Evolutionary conservation across 2,329 filamentous ascomycete genomes (phyloP), one percentile per base, ranked within the genome.

Genomic region (Verticillium zaregamsianum): DNA sequence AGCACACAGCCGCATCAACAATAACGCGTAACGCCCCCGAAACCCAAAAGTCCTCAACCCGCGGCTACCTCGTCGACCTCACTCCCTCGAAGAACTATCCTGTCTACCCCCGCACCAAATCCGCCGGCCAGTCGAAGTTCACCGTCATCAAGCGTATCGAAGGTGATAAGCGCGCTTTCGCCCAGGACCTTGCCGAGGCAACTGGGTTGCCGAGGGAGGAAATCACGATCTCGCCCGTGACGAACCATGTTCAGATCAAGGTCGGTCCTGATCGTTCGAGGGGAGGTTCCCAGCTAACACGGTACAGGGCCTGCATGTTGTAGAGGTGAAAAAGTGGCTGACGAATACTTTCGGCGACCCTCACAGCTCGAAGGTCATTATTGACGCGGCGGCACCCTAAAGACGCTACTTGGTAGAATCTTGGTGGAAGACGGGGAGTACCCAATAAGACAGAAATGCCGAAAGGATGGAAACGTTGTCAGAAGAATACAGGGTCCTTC

Each of bases 91-190:
- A 87, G 57, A 86, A 92, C 66, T 79, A 95, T 3, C 87, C 92
- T 28, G 84, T 98, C 55, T 99, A 98, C 77, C 80, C 87, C 17
- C 81, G 87, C 66, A 80, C 77, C 66, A 93, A 91, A 78, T 82
- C 86, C 14, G 92, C 92, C 59, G 91, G 92, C 15, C 95, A 91
- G 66, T 82, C 88, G 71, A 86, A 87, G 69, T 77, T 90, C 69
- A 96, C 94, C 5, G 76, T 86, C 61, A 77, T 99, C 61, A 90
- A 92, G 73, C 93, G 91, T 76, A 83, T 94, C 58, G 87, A 92
- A 62, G 95, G 95, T 17, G 84, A 96, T 72, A 70, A 87, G 58
- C 74, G 79, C 35, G 83, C 79, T 3, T 73, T 98, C 66, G 81
- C 85, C 64, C 75, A 82, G 39, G 89, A 93, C 67, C 72, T 98